A percentile compares a stretch with the other conserved stretches of the same genome.
These are phyloP conservation scores for Paramecium sonneborni DNA, from an alignment of 73 alveolate species.

Conservation along the genomic window DNA sequence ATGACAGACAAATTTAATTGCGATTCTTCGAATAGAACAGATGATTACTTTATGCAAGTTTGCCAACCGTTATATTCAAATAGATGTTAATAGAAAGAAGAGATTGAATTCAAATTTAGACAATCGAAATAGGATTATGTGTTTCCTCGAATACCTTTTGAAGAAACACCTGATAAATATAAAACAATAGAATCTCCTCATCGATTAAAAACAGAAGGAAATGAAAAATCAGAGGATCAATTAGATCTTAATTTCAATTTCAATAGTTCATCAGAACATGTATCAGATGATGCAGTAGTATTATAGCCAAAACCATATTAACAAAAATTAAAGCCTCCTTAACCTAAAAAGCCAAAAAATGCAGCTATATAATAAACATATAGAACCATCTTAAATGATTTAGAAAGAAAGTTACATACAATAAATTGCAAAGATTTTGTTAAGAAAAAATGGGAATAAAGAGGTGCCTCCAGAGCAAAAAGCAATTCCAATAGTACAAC, in stretches of 20 bases:
- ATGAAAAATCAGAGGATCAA: slow-evolving; percentile 53
- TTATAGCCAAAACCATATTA: background rate
- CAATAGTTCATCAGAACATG: slow-evolving; percentile 50
- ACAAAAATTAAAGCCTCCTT: slow-evolving; percentile 46
- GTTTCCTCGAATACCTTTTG: slow-evolving; percentile 41
- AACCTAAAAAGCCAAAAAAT: background rate
- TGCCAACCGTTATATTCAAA: background rate
- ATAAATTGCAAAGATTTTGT: slow-evolving; percentile 44
- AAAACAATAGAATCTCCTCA: slow-evolving; percentile 44
- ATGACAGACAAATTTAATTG: background rate
- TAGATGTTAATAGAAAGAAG: background rate
- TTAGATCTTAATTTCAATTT: slow-evolving; percentile 44
- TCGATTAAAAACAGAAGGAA: slow-evolving; percentile 51
- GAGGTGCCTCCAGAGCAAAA: slow-evolving; percentile 23
- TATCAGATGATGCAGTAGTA: slow-evolving; percentile 50
- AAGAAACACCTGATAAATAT: background rate
- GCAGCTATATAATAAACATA: slow-evolving; percentile 3
- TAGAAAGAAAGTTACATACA: slow-evolving; percentile 44
- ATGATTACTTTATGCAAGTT: background rate
- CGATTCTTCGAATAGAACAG: background rate
- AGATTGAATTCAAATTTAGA: background rate
- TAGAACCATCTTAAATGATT: slow-evolving; percentile 17
- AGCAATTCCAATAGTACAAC: slow-evolving; percentile 53
- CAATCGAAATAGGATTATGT: slow-evolving; percentile 6
- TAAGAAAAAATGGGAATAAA: slow-evolving; percentile 12